Evolutionary conservation across 2,329 filamentous ascomycete genomes (phyloP).

Genomic region (Aquanectria penicillioides): DNA sequence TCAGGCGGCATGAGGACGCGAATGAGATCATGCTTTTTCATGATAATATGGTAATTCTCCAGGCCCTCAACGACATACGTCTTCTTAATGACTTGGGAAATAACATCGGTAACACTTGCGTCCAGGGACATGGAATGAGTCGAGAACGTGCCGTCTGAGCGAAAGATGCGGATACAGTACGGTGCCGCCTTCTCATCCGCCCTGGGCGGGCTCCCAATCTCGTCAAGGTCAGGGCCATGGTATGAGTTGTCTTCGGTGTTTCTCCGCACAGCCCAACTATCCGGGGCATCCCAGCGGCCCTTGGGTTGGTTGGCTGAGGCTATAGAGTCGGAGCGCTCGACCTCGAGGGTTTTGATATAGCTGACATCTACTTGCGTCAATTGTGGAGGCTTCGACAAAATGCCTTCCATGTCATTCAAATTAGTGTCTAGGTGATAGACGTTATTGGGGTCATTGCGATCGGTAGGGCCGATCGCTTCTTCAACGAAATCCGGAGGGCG

Average conservation of each 20-base stretch:
- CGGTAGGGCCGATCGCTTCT: constrained; percentile 69
- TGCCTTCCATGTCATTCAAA: constrained; percentile 90
- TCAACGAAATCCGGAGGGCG: constrained; percentile 63
- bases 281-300: constrained; percentile 89
- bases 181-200: constrained; percentile 79
- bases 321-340: constrained; percentile 51
- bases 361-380: constrained; percentile 75
- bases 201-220: constrained; percentile 72
- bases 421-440: constrained; percentile 88
- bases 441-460: constrained; percentile 67
- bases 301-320: constrained; percentile 50
- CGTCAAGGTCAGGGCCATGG: constrained; percentile 71
- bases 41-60: constrained; percentile 94
- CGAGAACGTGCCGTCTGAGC: constrained; percentile 91
- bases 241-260: constrained; percentile 72
- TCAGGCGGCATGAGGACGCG: constrained; percentile 82
- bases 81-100: constrained; percentile 92
- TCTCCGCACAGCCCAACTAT: constrained; percentile 93
- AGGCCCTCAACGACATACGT: constrained; percentile 90
- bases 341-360: constrained; percentile 57
- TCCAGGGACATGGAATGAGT: constrained; percentile 87
- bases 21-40: constrained; percentile 91
- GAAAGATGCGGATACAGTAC: constrained; percentile 96
- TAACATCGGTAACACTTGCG: constrained; percentile 85
- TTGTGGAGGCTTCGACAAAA: constrained; percentile 76